Percentiles rank a stretch among this genome's conserved stretches.
Evolutionary conservation across 2,329 filamentous ascomycete genomes (phyloP).

Genomic region (Hypoxylon sp.): DNA sequence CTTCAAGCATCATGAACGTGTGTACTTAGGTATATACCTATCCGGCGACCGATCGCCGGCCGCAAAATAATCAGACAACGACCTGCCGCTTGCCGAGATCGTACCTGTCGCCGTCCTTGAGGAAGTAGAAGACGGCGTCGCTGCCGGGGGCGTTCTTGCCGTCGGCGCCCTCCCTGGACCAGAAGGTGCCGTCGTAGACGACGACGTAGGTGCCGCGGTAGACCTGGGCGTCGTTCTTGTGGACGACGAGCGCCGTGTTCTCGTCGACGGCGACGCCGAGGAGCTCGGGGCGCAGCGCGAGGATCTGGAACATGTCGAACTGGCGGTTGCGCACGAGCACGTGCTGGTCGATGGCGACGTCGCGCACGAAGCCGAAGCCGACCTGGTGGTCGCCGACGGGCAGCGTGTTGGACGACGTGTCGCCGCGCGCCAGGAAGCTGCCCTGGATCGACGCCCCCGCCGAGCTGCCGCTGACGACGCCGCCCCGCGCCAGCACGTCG

Average conservation of each 20-base stretch:
- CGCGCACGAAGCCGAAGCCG: slow-evolving; percentile 44
- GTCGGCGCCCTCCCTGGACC: slow-evolving; percentile 44
- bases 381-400: slow-evolving; percentile 46
- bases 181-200: slow-evolving; percentile 45
- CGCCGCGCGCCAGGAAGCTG: slow-evolving; percentile 45
- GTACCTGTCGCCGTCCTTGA: slow-evolving; percentile 43
- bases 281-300: slow-evolving; percentile 43
- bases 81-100: slow-evolving; percentile 42
- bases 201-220: slow-evolving; percentile 44
- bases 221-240: slow-evolving; percentile 41
- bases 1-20: too few species aligned
- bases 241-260: slow-evolving; percentile 46
- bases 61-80: slow-evolving; percentile 31
- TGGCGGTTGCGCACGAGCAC: slow-evolving; percentile 44
- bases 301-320: slow-evolving; percentile 48
- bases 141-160: slow-evolving; percentile 40
- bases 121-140: slow-evolving; percentile 41
- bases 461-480: slow-evolving; percentile 43
- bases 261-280: slow-evolving; percentile 46
- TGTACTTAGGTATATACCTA: too few species aligned
- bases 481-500: slow-evolving; percentile 42
- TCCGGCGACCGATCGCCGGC: too few species aligned
- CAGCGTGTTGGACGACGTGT: slow-evolving; percentile 44
- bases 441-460: slow-evolving; percentile 46
- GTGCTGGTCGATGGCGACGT: slow-evolving; percentile 46